Base-by-base conservation (phyloP, 768 basidiomycete genomes). In the Naematelia encephala region DNA sequence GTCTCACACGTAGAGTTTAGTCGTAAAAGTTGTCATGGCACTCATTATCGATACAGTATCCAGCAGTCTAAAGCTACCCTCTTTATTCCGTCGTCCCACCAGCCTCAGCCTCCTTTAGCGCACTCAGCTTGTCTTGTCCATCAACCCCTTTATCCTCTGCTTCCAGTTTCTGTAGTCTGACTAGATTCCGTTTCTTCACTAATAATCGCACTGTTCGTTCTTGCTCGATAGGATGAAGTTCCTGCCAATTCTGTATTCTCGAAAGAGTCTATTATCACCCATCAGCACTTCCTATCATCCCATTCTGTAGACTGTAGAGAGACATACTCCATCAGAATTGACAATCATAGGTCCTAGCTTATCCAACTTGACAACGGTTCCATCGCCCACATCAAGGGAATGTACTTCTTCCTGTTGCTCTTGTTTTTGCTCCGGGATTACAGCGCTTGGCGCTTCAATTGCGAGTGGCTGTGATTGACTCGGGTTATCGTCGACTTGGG, bases 221-320 rank as follows among this genome's bases (percentile, higher is more conserved):
- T 68, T 81, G 81, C 76, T 88, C 85, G 16, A 78, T 67, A 12
- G 82, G 78, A 1, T 84, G 82, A 79, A 87, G 80, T 56, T 80
- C 78, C 43, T 79, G 73, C 86, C 86, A 87, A 66, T 87, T 86
- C 26, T 81, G 80, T 57, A 87, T 85, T 30, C 86, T 78, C 5
- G 85, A 87, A 14, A 86, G 68, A 0, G 86, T 87, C 86, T 87
- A 30, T n/a, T n/a, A n/a, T n/a, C n/a, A n/a, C n/a, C n/a, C n/a
- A n/a, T n/a, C n/a, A n/a, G n/a, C n/a, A n/a, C n/a, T n/a, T n/a
- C n/a, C n/a, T 43, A 43, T 43, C 39, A 11, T 43, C 19, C 19
- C 19, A 43, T n/a, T 11, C 19, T 43, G 12, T 11, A n/a, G n/a
- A n/a, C n/a, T n/a, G n/a, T n/a, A n/a, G n/a, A n/a, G n/a, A n/a